Evolutionary conservation across 108 stramenopile genomes (phyloP), one percentile per base, ranked within the genome.

Genomic region (Chaetoceros muelleri): DNA sequence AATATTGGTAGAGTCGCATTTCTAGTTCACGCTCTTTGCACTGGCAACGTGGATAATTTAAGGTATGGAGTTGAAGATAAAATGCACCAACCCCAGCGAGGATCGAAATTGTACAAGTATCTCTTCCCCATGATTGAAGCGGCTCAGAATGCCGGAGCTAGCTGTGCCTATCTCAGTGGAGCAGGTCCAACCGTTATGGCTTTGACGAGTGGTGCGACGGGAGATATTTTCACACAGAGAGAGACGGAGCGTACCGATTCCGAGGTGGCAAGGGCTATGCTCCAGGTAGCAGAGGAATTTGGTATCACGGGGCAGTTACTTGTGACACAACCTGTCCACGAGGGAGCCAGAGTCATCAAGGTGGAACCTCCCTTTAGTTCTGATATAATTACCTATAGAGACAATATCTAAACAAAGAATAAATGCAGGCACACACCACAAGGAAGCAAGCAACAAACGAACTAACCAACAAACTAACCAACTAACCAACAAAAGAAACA

Each of bases 121-220:
- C 70, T 99, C 48, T 93, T 78, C 60, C 96, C 96, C 17, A 89
- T 97, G 84, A 93, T 95, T 31, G 72, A 91, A 50, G 96, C 96
- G 19, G 94, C 94, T 47, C 84, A 93, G 67, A 72, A 74, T 28
- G 93, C 96, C 2, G 97, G 96, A 27, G 97, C 97, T 8, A 77
- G 80, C 57, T 95, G 92, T 72, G 87, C 91, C 24, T 98, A 92
- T 71, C 65, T 95, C 47, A 81, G 78, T 59, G 96, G 96, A 3
- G 96, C 98, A 0, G 98, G 98, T 20, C 98, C 98, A 0, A 96
- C 96, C 13, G 96, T 99, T 29, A 94, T 97, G 92, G 96, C 98
- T 0, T 72, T 97, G 62, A 97, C 96, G 19, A 85, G 83, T 48
- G 98, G 98, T 5, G 95, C 94, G 13, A 74, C 76, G 44, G 98